Evolutionary conservation across 768 basidiomycete genomes (phyloP).

Genomic region (Suillus fuscotomentosus): DNA sequence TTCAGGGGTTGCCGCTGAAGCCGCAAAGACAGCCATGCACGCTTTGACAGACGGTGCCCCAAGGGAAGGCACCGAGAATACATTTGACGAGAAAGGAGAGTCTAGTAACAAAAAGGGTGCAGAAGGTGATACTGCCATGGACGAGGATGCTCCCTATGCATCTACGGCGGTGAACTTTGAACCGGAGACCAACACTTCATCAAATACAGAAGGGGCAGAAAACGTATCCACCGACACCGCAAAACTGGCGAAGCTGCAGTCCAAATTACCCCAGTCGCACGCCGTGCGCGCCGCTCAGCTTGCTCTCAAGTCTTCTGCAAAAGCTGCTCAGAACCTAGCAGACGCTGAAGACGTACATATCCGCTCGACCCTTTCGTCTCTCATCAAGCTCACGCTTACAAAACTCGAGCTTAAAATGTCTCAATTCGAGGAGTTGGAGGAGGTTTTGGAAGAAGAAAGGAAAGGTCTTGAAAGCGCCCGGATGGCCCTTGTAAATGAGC

Average conservation of each 20-base stretch:
- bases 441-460: conserved; percentile 87
- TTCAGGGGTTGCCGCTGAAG: conserved; percentile 88
- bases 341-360: conserved; percentile 82
- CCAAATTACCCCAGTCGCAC: conserved; percentile 64
- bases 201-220: conserved; percentile 40
- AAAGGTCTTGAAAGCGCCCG: conserved; percentile 80
- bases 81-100: conserved; percentile 33
- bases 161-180: conserved; percentile 10
- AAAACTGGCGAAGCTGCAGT: conserved; percentile 27
- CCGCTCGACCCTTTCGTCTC: conserved; percentile 69
- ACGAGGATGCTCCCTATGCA: conserved; percentile 27
- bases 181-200: conserved; percentile 14
- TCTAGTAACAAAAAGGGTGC: conserved; percentile 28
- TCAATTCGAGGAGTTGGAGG: conserved; percentile 94
- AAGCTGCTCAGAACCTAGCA: conserved; percentile 79
- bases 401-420: conserved; percentile 95
- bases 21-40: conserved; percentile 86
- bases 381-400: conserved; percentile 80
- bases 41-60: conserved; percentile 68
- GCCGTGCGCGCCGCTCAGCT: conserved; percentile 81
- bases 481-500: conserved; percentile 77
- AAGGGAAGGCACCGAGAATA: conserved; percentile 29
- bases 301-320: conserved; percentile 87
- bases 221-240: conserved; percentile 36
- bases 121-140: conserved; percentile 40